These are phyloP conservation scores for Escallonia rubra DNA, from an alignment of 129 eudicot species.

Conservation along the genomic window DNA sequence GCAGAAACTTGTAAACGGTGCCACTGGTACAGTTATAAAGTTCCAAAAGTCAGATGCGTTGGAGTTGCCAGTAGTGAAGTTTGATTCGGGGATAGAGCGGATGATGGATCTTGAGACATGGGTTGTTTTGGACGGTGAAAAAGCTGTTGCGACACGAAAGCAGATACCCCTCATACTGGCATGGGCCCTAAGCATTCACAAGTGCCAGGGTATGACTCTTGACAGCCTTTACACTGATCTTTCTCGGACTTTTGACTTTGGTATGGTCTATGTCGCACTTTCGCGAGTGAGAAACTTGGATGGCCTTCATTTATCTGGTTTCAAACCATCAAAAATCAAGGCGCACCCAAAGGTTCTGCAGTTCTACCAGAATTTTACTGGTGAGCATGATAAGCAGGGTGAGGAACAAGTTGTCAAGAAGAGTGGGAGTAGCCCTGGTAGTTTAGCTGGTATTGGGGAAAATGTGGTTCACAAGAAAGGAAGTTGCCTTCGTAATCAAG, in stretches of 20 bases:
- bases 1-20: conserved; percentile 44
- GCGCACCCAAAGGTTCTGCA: conserved; percentile 48
- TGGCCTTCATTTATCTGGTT: conserved; percentile 41
- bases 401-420: too few species aligned
- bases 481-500: too few species aligned
- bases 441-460: too few species aligned
- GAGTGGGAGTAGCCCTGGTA: too few species aligned
- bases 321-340: conserved; percentile 27
- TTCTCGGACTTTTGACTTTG: conserved; percentile 37
- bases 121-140: conserved; percentile 37
- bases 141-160: conserved; percentile 26
- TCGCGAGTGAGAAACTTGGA: conserved; percentile 39
- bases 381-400: conserved; percentile 32
- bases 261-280: conserved; percentile 61
- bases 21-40: conserved; percentile 42
- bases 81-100: conserved; percentile 33
- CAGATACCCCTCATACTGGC: conserved; percentile 56
- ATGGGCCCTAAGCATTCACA: conserved; percentile 61
- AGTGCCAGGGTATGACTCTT: conserved; percentile 61
- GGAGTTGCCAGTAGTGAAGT: conserved; percentile 41
- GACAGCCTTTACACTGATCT: conserved; percentile 47
- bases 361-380: conserved; percentile 24
- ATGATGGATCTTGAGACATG: conserved; percentile 30
- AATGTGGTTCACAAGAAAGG: too few species aligned
- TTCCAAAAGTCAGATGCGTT: not conserved